phyloP scores from a whole-genome alignment of 331 rosid species.

The Pyrus hybrid region DNA sequence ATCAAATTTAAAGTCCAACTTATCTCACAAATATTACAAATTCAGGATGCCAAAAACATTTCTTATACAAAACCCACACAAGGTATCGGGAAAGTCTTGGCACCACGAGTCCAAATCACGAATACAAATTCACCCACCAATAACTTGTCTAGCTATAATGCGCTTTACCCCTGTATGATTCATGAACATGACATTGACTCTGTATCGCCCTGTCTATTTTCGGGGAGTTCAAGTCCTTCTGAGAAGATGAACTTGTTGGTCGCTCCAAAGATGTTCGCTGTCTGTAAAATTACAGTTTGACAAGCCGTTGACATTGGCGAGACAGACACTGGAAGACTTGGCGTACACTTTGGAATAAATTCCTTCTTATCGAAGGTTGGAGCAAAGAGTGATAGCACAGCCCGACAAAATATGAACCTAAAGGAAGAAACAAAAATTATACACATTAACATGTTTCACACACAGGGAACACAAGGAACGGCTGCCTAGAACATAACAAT shows the following conservation, averaged over 20 bases:
- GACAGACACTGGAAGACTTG: conserved; percentile 47
- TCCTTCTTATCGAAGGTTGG: conserved; percentile 53
- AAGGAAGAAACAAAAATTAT: neutral
- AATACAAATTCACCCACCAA: neutral
- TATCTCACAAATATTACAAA: neutral
- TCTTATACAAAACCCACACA: neutral
- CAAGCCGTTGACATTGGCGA: conserved; percentile 24
- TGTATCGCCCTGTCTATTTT: conserved; percentile 16
- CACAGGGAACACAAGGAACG: neutral
- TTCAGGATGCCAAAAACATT: neutral
- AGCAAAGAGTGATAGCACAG: conserved; percentile 49
- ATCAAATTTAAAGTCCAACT: neutral
- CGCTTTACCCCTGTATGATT: neutral
- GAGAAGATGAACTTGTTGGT: conserved; percentile 44
- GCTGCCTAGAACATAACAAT: neutral
- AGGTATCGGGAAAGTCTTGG: neutral
- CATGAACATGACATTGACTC: conserved; percentile 17
- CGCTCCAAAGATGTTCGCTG: conserved; percentile 56
- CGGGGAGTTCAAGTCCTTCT: conserved; percentile 32
- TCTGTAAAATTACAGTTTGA: conserved; percentile 41
- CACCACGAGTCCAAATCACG: neutral
- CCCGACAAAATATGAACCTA: conserved; percentile 77
- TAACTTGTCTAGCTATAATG: neutral
- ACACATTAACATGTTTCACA: neutral
- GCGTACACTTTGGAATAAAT: conserved; percentile 62